A percentile compares a stretch with the other conserved stretches of the same genome.
Conservation (phyloP, 2,329 filamentous ascomycete species). For the Fusarium sp. region DNA sequence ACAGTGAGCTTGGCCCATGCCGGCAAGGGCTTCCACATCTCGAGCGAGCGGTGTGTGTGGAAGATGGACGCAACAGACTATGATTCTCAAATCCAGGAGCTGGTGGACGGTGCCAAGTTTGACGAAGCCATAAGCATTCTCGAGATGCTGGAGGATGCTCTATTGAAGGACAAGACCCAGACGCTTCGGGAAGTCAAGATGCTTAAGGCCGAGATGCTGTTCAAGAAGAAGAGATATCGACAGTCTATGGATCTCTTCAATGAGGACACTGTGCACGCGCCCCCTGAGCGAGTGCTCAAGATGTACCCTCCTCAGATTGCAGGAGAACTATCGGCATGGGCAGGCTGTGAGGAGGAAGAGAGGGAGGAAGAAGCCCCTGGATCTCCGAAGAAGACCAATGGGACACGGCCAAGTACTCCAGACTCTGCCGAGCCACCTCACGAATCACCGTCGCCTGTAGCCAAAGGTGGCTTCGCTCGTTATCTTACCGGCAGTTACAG, state of each 20-base stretch:
- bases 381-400: slow-evolving; percentile 45
- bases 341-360: slow-evolving; percentile 49
- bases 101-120: slow-evolving; percentile 78
- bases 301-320: slow-evolving; percentile 88
- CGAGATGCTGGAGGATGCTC: slow-evolving; percentile 89
- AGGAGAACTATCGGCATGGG: slow-evolving; percentile 77
- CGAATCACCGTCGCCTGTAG: slow-evolving; percentile 52
- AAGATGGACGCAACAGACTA: slow-evolving; percentile 95
- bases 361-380: slow-evolving; percentile 50
- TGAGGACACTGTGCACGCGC: slow-evolving; percentile 85
- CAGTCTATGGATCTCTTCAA: slow-evolving; percentile 90
- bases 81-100: slow-evolving; percentile 85
- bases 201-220: slow-evolving; percentile 87
- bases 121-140: slow-evolving; percentile 95
- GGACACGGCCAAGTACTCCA: slow-evolving; percentile 42
- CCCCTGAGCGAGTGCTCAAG: slow-evolving; percentile 87
- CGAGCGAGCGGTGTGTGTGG: slow-evolving; percentile 93
- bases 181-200: slow-evolving; percentile 89
- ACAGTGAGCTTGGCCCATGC: slow-evolving; percentile 95
- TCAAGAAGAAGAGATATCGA: slow-evolving; percentile 84
- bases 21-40: slow-evolving; percentile 94
- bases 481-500: slow-evolving; percentile 62
- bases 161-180: slow-evolving; percentile 84
- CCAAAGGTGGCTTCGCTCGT: slow-evolving; percentile 63
- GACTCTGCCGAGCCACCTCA: slow-evolving; percentile 44